phyloP scores from a whole-genome alignment of 768 basidiomycete genomes.

The Naganishia vishniacii region DNA sequence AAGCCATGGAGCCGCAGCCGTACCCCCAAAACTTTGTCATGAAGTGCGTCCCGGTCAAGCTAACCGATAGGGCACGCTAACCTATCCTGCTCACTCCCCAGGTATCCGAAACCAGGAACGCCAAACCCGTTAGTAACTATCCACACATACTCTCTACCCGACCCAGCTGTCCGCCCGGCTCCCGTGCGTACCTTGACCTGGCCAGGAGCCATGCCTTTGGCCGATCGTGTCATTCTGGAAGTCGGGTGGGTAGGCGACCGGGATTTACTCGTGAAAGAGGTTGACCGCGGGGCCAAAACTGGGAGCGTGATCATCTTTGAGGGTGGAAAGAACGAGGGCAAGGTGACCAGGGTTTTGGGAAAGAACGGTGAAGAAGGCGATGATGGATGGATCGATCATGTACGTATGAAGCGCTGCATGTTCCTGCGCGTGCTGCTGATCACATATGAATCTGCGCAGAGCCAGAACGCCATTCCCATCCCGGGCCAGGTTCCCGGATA shows the following conservation, averaged over 20 bases:
- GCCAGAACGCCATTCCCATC: constrained; percentile 40
- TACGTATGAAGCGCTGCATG: constrained; percentile 49
- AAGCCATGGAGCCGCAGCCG: constrained; percentile 66
- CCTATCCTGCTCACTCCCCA: no score
- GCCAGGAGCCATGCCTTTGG: constrained; percentile 56
- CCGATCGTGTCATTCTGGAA: constrained; percentile 70
- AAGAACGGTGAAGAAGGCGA: constrained; percentile 79
- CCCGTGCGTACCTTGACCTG: constrained; percentile 51
- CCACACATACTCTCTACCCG: constrained; percentile 67
- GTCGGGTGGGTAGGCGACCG: constrained; percentile 79
- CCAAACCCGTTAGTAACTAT: constrained; percentile 68
- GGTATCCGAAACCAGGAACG: constrained; percentile 50
- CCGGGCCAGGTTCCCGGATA: constrained; percentile 60
- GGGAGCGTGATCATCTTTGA: constrained; percentile 78
- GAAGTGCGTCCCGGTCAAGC: constrained; percentile 47
- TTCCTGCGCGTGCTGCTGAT: background rate
- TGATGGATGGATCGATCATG: constrained; percentile 88
- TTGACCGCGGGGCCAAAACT: constrained; percentile 72
- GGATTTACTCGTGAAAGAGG: constrained; percentile 74
- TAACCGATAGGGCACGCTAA: no score
- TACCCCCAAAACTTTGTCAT: constrained; percentile 56
- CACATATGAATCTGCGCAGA: constrained; percentile 53
- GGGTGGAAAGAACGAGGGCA: constrained; percentile 51
- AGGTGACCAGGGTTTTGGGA: constrained; percentile 70
- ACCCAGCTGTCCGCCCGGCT: background rate